These are phyloP conservation scores for Mycena olivaceomarginata DNA, from an alignment of 768 basidiomycete genomes.

Conservation along the genomic window DNA sequence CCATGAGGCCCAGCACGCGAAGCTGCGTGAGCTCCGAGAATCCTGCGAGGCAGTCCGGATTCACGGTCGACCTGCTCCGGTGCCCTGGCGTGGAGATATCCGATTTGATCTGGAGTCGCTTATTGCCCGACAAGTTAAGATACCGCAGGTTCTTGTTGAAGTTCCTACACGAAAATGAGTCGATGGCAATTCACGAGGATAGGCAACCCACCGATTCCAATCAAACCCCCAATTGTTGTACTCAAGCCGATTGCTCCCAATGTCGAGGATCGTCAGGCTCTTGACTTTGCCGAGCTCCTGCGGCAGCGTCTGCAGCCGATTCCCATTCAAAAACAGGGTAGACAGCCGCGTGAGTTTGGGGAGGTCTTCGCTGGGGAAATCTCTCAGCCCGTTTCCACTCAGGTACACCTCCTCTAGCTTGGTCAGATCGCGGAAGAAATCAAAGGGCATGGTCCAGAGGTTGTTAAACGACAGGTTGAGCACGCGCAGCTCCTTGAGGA, in stretches of 20 bases:
- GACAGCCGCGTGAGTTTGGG: conserved; percentile 58
- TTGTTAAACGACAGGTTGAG: conserved; percentile 69
- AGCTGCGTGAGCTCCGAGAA: conserved; percentile 63
- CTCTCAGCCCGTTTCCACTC: conserved; percentile 95
- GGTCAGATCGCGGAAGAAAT: conserved; percentile 83
- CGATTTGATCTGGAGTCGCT: conserved; percentile 95
- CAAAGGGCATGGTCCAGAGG: conserved; percentile 89
- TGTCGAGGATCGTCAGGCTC: conserved; percentile 89
- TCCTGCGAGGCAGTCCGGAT: conserved; percentile 76
- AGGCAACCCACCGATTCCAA: conserved; percentile 92
- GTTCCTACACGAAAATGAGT: not conserved
- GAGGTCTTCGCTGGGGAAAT: conserved; percentile 93
- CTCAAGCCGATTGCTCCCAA: conserved; percentile 94
- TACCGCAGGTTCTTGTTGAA: conserved; percentile 79
- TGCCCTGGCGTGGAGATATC: conserved; percentile 60
- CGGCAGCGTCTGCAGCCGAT: conserved; percentile 66
- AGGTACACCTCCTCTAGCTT: conserved; percentile 56
- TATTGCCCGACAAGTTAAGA: conserved; percentile 98
- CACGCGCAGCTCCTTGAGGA: conserved; percentile 85
- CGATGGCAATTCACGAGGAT: not conserved
- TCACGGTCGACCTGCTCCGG: conserved; percentile 25
- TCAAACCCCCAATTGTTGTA: conserved; percentile 99
- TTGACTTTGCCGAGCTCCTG: conserved; percentile 91
- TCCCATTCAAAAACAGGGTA: too few species aligned
- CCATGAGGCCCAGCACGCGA: conserved; percentile 97